Percentiles rank a stretch among this genome's conserved stretches.
These are phyloP conservation scores for Pseudocercospora vitis DNA, from an alignment of 2,329 filamentous ascomycete species.

Conservation along the genomic window DNA sequence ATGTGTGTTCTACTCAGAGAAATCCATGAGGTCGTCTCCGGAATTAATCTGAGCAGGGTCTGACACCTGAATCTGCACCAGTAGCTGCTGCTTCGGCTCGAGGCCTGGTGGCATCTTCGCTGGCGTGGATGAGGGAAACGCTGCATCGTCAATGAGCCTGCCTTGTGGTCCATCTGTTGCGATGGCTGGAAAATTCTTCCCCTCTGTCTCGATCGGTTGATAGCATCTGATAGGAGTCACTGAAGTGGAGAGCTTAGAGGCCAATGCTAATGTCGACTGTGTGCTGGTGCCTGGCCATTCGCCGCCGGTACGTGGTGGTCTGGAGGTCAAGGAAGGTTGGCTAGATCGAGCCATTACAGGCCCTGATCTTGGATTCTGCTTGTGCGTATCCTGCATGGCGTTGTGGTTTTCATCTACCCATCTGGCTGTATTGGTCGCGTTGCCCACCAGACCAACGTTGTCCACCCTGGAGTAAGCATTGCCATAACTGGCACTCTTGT, in stretches of 20 bases:
- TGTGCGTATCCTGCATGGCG: neutral
- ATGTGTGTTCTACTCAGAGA: neutral
- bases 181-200: neutral
- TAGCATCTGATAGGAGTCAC: neutral
- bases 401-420: constrained; percentile 15
- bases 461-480: constrained; percentile 20
- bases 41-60: neutral
- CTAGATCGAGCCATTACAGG: neutral
- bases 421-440: constrained; percentile 11
- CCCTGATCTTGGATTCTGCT: neutral
- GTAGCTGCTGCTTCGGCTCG: neutral
- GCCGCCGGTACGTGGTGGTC: neutral
- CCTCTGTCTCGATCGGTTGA: neutral
- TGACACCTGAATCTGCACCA: neutral
- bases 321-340: neutral
- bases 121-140: neutral
- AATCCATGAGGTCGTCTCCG: neutral
- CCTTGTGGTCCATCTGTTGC: neutral
- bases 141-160: constrained; percentile 1
- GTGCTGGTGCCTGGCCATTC: neutral
- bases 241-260: neutral
- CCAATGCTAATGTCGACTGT: neutral
- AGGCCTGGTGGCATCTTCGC: neutral
- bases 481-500: constrained; percentile 5
- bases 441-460: constrained; percentile 17